A percentile compares a stretch with the other conserved stretches of the same genome.
These are phyloP conservation scores for Myxozyma geophila DNA, from an alignment of 805 yeast genomes.

Conservation along the genomic window DNA sequence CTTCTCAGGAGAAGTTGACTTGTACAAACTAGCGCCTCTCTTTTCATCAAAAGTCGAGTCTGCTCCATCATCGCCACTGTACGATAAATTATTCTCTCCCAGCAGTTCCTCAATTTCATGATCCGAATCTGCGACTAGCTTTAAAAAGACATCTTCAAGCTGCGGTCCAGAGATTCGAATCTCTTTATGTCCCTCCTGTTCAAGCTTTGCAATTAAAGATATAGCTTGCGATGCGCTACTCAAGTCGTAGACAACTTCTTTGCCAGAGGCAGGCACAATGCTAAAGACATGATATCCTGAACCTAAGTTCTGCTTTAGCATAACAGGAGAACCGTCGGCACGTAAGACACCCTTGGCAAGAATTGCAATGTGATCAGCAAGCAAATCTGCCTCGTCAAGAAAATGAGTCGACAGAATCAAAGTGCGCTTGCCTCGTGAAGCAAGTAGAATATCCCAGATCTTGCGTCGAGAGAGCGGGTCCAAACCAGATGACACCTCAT, in stretches of 20 bases:
- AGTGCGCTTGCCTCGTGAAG: slow-evolving; percentile 41
- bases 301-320: slow-evolving; percentile 43
- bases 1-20: neutral
- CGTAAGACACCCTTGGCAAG: slow-evolving; percentile 42
- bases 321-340: slow-evolving; percentile 44
- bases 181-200: slow-evolving; percentile 10
- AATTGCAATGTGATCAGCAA: slow-evolving; percentile 44
- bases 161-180: slow-evolving; percentile 42
- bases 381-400: slow-evolving; percentile 46
- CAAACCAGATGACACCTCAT: slow-evolving; percentile 48
- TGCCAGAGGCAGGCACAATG: slow-evolving; percentile 29
- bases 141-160: slow-evolving; percentile 45
- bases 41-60: slow-evolving; percentile 5
- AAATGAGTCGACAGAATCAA: slow-evolving; percentile 46
- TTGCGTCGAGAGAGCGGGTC: slow-evolving; percentile 47
- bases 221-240: slow-evolving; percentile 13
- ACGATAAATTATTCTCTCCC: slow-evolving; percentile 14
- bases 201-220: slow-evolving; percentile 14
- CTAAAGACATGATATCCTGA: slow-evolving; percentile 40
- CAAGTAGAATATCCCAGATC: slow-evolving; percentile 46
- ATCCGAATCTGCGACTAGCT: slow-evolving; percentile 38
- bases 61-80: neutral
- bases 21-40: neutral
- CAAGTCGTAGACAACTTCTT: slow-evolving; percentile 27
- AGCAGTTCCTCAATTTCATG: slow-evolving; percentile 21